These are phyloP conservation scores for Hirsutella rhossiliensis DNA, from an alignment of 2,329 filamentous ascomycete species.

Conservation along the genomic window DNA sequence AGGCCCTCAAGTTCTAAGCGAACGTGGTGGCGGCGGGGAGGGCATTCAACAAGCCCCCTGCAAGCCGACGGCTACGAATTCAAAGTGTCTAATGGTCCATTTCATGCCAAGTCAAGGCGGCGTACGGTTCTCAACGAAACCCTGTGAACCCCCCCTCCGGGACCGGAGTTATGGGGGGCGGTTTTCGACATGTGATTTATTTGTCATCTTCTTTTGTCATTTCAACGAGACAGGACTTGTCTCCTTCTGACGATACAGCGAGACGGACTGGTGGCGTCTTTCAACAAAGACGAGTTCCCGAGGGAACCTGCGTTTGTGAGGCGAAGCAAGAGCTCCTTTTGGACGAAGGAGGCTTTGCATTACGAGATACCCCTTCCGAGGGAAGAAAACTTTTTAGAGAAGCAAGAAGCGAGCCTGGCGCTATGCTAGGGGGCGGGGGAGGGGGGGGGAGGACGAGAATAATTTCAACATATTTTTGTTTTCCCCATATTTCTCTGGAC, in stretches of 20 bases:
- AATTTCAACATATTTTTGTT: conserved; percentile 36
- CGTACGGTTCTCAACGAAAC: conserved; percentile 37
- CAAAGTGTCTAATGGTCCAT: conserved; percentile 25
- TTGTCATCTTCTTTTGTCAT: conserved; percentile 10
- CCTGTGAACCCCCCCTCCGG: conserved; percentile 18
- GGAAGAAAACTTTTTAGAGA: conserved; percentile 16
- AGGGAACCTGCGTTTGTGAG: conserved; percentile 25
- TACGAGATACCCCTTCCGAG: conserved; percentile 26
- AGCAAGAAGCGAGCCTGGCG: conserved; percentile 15
- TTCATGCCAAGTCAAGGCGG: conserved; percentile 23
- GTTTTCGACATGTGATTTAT: conserved; percentile 19
- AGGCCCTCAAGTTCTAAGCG: conserved; percentile 78
- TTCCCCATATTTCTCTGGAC: conserved; percentile 27
- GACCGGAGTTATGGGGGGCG: conserved; percentile 17
- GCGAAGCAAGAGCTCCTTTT: conserved; percentile 14
- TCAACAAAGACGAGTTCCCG: conserved; percentile 31
- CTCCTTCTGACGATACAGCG: conserved; percentile 18
- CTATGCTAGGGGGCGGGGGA: too few relatives aligned
- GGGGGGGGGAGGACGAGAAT: conserved; percentile 28
- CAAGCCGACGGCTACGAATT: conserved; percentile 17
- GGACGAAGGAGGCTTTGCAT: conserved; percentile 22
- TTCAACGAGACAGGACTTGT: too few relatives aligned
- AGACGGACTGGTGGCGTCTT: conserved; percentile 28
- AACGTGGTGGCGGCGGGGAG: conserved; percentile 9
- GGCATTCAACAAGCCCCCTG: conserved; percentile 29